Percentiles rank a stretch among this genome's conserved stretches.
Conservation (phyloP, 2,329 filamentous ascomycete genomes). For the Elsinoe ampelina region DNA sequence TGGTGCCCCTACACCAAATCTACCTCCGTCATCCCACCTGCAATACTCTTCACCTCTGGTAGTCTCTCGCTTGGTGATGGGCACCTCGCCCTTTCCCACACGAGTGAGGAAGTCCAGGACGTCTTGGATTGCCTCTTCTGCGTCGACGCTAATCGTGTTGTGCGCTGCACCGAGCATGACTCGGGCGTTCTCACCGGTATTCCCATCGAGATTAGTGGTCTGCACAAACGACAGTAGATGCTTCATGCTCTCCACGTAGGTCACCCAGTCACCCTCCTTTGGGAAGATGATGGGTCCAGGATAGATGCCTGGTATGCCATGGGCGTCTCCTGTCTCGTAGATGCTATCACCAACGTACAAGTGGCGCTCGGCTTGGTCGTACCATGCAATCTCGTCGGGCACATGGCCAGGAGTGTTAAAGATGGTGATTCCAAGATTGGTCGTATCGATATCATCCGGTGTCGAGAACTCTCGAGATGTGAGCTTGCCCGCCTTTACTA, state of each 20-base stretch:
- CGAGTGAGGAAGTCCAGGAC: constrained; percentile 27
- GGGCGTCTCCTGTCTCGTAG: constrained; percentile 32
- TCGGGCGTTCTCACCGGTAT: constrained; percentile 18
- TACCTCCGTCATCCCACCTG: constrained; percentile 29
- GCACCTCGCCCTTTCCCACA: constrained; percentile 28
- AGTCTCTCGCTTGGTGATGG: constrained; percentile 24
- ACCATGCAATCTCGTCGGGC: constrained; percentile 38
- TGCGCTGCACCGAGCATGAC: constrained; percentile 30
- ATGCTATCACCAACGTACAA: constrained; percentile 41
- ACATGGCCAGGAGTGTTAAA: constrained; percentile 41
- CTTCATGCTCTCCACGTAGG: constrained; percentile 31
- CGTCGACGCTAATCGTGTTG: constrained; percentile 30
- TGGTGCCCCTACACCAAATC: constrained; percentile 30
- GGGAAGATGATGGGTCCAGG: constrained; percentile 31
- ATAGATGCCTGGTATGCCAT: constrained; percentile 17
- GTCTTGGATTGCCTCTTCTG: constrained; percentile 28
- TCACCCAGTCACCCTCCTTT: constrained; percentile 29
- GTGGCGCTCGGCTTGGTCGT: constrained; percentile 35
- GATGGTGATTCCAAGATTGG: constrained; percentile 31
- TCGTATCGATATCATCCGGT: not conserved
- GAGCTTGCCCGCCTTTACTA: constrained; percentile 13
- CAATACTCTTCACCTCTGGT: constrained; percentile 28
- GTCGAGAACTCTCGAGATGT: not conserved
- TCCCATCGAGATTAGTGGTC: constrained; percentile 24
- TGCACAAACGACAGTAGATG: constrained; percentile 28